phyloP scores from a whole-genome alignment of 495 filamentous ascomycete genomes.

The Tetracladium marchalianum region DNA sequence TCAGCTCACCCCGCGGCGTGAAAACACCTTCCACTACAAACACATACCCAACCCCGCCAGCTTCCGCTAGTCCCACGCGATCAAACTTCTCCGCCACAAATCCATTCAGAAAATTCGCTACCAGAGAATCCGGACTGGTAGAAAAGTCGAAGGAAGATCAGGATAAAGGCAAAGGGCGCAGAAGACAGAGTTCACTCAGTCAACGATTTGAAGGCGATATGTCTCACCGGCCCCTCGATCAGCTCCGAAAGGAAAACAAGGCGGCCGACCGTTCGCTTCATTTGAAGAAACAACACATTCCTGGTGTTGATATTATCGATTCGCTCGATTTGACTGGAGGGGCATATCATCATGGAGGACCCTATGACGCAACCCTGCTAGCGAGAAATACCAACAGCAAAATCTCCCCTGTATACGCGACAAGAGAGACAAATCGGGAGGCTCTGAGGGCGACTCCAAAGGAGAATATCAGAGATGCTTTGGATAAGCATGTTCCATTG shows the following conservation, averaged over 20 bases:
- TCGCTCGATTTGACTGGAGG: constrained; percentile 52
- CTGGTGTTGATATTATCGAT: constrained; percentile 74
- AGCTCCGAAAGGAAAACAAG: constrained; percentile 46
- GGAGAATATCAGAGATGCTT: constrained; percentile 66
- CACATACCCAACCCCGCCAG: constrained; percentile 23
- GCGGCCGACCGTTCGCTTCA: constrained; percentile 53
- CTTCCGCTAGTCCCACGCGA: constrained; percentile 24
- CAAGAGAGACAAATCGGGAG: constrained; percentile 61
- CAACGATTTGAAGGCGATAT: constrained; percentile 51
- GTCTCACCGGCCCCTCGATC: constrained; percentile 51
- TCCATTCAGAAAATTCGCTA: constrained; percentile 16
- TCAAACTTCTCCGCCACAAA: constrained; percentile 21
- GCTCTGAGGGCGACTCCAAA: constrained; percentile 74
- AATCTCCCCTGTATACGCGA: constrained; percentile 66
- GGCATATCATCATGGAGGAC: constrained; percentile 83
- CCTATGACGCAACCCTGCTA: constrained; percentile 75
- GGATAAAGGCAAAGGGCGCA: constrained; percentile 6
- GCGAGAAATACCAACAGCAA: constrained; percentile 55
- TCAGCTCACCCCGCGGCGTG: background rate
- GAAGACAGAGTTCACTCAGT: constrained; percentile 39
- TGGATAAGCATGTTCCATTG: constrained; percentile 69
- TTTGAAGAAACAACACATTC: constrained; percentile 51
- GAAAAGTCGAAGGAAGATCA: background rate
- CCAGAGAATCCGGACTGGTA: constrained; percentile 7
- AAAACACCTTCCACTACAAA: background rate